phyloP scores from a whole-genome alignment of 2,329 filamentous ascomycete genomes.

The Colletotrichum graminicola region DNA sequence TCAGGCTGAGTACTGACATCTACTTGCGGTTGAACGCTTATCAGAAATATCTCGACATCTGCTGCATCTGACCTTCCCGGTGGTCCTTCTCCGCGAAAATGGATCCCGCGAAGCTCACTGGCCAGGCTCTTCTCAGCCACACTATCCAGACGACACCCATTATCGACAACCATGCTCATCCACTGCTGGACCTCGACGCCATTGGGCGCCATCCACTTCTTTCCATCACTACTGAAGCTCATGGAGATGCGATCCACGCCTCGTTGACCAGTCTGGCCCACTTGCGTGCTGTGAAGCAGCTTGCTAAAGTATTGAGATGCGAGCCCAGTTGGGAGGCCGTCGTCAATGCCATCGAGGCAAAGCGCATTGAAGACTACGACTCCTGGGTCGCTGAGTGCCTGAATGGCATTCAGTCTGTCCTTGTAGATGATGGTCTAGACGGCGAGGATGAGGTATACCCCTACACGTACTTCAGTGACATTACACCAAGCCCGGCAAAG shows the following conservation, averaged over 20 bases:
- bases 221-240: slow-evolving; percentile 79
- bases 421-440: slow-evolving; percentile 83
- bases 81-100: slow-evolving; percentile 37
- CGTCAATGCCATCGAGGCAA: slow-evolving; percentile 57
- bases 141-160: slow-evolving; percentile 70
- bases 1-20: neutral
- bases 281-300: slow-evolving; percentile 76
- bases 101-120: slow-evolving; percentile 43
- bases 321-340: slow-evolving; percentile 71
- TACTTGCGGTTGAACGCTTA: slow-evolving; percentile 28
- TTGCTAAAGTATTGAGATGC: slow-evolving; percentile 74
- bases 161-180: slow-evolving; percentile 81
- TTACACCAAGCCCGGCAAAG: slow-evolving; percentile 73
- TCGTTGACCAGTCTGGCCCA: slow-evolving; percentile 75
- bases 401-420: slow-evolving; percentile 76
- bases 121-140: slow-evolving; percentile 47
- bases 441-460: slow-evolving; percentile 64
- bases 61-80: slow-evolving; percentile 10
- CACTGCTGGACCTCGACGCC: slow-evolving; percentile 68
- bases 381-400: slow-evolving; percentile 75
- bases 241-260: slow-evolving; percentile 74
- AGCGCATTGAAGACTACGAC: slow-evolving; percentile 60
- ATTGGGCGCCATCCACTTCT: slow-evolving; percentile 62
- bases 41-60: slow-evolving; percentile 1
- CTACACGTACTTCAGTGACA: slow-evolving; percentile 75